A percentile compares a stretch with the other conserved stretches of the same genome.
phyloP scores from a whole-genome alignment of 2,329 filamentous ascomycete species.

The Colletotrichum spinosum region DNA sequence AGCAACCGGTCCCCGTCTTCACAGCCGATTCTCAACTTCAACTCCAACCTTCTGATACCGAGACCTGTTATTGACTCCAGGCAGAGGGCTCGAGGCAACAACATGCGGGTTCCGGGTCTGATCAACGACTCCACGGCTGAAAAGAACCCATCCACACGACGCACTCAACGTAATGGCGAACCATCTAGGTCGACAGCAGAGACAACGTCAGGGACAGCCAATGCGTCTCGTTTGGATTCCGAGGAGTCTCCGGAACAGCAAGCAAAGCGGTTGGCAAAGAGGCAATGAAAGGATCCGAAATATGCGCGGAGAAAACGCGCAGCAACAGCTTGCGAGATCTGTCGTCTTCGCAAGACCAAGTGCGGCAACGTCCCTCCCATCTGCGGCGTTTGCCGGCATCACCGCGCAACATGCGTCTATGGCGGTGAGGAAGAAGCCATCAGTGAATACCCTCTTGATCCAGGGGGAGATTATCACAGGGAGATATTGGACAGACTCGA shows the following conservation, averaged over 20 bases:
- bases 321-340: slow-evolving; percentile 28
- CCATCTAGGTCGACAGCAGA: too few relatives aligned
- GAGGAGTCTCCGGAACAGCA: too few relatives aligned
- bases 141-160: background rate
- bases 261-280: too few relatives aligned
- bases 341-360: slow-evolving; percentile 29
- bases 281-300: too few relatives aligned
- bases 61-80: too few relatives aligned
- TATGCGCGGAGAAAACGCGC: slow-evolving; percentile 23
- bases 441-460: background rate
- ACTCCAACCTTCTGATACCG: too few relatives aligned
- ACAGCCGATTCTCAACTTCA: too few relatives aligned
- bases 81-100: background rate
- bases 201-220: too few relatives aligned
- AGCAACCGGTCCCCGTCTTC: background rate
- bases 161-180: background rate
- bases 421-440: background rate
- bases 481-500: slow-evolving; percentile 6
- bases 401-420: slow-evolving; percentile 26
- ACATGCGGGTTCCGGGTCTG: slow-evolving; percentile 18
- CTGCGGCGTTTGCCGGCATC: slow-evolving; percentile 29
- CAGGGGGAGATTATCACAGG: background rate
- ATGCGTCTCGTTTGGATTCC: too few relatives aligned
- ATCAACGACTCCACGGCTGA: slow-evolving; percentile 6
- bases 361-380: slow-evolving; percentile 4